Conservation (phyloP, 257 asterid genomes). For the Solanum pennellii region DNA sequence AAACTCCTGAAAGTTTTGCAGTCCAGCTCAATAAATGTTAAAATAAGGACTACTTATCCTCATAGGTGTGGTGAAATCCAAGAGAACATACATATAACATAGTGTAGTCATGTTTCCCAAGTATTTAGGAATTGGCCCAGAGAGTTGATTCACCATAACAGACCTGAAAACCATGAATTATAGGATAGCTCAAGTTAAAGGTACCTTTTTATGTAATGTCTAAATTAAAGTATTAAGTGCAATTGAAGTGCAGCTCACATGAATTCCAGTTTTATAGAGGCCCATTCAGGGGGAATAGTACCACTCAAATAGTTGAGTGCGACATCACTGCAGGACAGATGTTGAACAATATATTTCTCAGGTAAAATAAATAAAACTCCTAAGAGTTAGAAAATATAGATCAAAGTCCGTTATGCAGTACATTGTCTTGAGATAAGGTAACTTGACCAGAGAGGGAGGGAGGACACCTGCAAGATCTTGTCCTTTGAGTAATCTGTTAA, state of each 20-base stretch:
- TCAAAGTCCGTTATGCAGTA: not conserved
- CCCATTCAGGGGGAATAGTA: slow-evolving; percentile 61
- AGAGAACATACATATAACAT: not conserved
- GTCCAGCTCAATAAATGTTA: not conserved
- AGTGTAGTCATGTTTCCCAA: slow-evolving; percentile 4
- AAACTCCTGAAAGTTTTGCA: not conserved
- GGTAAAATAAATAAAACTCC: not conserved
- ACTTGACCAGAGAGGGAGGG: slow-evolving; percentile 40
- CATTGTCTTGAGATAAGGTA: slow-evolving; percentile 48
- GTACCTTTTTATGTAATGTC: not conserved
- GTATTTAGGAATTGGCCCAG: slow-evolving; percentile 3
- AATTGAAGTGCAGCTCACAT: slow-evolving; percentile 19
- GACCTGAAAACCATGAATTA: not conserved
- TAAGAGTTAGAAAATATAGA: not conserved
- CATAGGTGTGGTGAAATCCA: not conserved
- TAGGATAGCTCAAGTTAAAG: not conserved
- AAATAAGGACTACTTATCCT: not conserved
- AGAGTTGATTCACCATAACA: not conserved
- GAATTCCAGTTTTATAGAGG: slow-evolving; percentile 30
- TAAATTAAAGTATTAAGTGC: not conserved
- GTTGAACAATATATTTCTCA: not conserved
- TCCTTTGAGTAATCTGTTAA: slow-evolving; percentile 29
- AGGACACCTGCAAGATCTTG: slow-evolving; percentile 44
- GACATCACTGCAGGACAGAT: slow-evolving; percentile 29
- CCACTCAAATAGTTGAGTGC: slow-evolving; percentile 56